Evolutionary conservation across 257 asterid genomes (phyloP).

Genomic region (Craterostigma plantagineum): DNA sequence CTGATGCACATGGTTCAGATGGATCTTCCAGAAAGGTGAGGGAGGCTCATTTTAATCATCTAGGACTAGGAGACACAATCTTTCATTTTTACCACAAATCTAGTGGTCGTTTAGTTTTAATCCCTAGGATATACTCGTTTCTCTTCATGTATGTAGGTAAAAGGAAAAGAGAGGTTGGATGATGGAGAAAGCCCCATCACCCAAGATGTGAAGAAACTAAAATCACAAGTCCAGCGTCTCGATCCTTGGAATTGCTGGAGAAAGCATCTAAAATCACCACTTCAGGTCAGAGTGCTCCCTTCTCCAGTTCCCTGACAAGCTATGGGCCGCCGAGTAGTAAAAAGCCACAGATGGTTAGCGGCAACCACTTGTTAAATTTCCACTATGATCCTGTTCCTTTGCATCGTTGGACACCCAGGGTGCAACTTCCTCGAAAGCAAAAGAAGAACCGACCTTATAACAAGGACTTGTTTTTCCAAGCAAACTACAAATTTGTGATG

Average conservation of each 20-base stretch:
- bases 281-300: slow-evolving; percentile 15
- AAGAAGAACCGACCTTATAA: slow-evolving; percentile 63
- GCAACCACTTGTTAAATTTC: slow-evolving; percentile 79
- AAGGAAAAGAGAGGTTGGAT: too few species aligned
- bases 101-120: too few species aligned
- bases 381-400: slow-evolving; percentile 64
- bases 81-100: neutral
- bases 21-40: slow-evolving; percentile 53
- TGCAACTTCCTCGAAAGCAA: slow-evolving; percentile 43
- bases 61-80: neutral
- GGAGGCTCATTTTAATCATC: neutral
- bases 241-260: slow-evolving; percentile 15
- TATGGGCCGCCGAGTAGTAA: slow-evolving; percentile 28
- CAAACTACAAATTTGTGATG: slow-evolving; percentile 80
- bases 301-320: slow-evolving; percentile 23
- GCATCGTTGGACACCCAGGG: slow-evolving; percentile 40
- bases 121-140: too few species aligned
- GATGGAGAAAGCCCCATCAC: too few species aligned
- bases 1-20: slow-evolving; percentile 15
- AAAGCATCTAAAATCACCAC: slow-evolving; percentile 13
- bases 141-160: too few species aligned
- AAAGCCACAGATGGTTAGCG: slow-evolving; percentile 47
- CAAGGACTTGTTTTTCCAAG: slow-evolving; percentile 90
- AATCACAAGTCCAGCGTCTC: slow-evolving; percentile 11
- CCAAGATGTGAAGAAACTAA: too few species aligned